These are phyloP conservation scores for Talaromyces amestolkiae DNA, from an alignment of 2,329 filamentous ascomycete species.

Conservation along the genomic window DNA sequence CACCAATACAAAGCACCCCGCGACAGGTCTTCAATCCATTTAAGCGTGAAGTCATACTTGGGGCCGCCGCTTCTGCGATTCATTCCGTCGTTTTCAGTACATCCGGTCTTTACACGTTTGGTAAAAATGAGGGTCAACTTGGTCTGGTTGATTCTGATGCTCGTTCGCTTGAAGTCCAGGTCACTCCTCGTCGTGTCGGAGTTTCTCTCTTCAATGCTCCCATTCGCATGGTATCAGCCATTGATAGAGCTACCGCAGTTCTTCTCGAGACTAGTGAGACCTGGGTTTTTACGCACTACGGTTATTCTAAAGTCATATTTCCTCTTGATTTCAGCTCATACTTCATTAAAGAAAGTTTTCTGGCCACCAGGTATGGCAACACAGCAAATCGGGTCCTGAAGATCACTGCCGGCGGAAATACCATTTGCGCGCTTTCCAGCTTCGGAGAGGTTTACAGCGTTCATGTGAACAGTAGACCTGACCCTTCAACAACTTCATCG, in stretches of 20 bases:
- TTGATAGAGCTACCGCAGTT: constrained; percentile 83
- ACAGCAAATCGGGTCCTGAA: constrained; percentile 68
- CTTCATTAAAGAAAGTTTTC: constrained; percentile 64
- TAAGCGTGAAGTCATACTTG: constrained; percentile 78
- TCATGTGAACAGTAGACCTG: constrained; percentile 66
- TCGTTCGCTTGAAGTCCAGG: constrained; percentile 80
- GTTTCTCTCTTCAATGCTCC: constrained; percentile 72
- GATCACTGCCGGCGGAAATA: constrained; percentile 82
- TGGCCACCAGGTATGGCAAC: constrained; percentile 64
- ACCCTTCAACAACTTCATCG: constrained; percentile 63
- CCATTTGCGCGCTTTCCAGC: constrained; percentile 81
- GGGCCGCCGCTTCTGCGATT: constrained; percentile 81
- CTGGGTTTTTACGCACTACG: constrained; percentile 92
- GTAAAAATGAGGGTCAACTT: constrained; percentile 90
- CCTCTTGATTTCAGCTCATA: constrained; percentile 70
- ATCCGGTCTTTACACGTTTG: constrained; percentile 84
- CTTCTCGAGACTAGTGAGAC: constrained; percentile 84
- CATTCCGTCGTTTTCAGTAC: constrained; percentile 88
- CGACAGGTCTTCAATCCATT: constrained; percentile 88
- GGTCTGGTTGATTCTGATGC: constrained; percentile 94
- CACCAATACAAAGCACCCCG: constrained; percentile 75
- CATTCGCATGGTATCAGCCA: constrained; percentile 79
- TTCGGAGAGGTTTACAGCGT: constrained; percentile 87
- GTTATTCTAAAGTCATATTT: constrained; percentile 87
- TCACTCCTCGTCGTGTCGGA: constrained; percentile 79